Conservation (phyloP, 1,284 basidiomycete species). For the Pseudozyma flocculosa region DNA sequence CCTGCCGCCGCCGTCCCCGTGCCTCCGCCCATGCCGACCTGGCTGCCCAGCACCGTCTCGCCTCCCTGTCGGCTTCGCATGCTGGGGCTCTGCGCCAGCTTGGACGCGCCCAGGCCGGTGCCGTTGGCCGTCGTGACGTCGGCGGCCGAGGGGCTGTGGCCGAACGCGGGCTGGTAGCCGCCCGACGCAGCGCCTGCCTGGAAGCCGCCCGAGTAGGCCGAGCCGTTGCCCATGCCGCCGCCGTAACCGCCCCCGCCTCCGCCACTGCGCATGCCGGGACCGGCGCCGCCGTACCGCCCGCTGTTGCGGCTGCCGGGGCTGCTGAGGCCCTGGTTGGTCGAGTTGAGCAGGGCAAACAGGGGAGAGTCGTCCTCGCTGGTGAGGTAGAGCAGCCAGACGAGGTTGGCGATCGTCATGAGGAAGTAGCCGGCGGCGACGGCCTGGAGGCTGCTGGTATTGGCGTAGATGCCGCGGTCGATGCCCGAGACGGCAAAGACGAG, state of each 20-base stretch:
- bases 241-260: slow-evolving; percentile 17
- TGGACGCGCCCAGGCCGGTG: slow-evolving; percentile 23
- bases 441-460: slow-evolving; percentile 12
- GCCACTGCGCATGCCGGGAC: slow-evolving; percentile 22
- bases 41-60: not conserved
- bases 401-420: slow-evolving; percentile 77
- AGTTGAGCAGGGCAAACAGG: slow-evolving; percentile 77
- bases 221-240: slow-evolving; percentile 29
- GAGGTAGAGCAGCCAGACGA: slow-evolving; percentile 93
- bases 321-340: slow-evolving; percentile 80
- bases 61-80: slow-evolving; percentile 20
- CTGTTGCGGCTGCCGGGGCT: slow-evolving; percentile 68
- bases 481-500: slow-evolving; percentile 84
- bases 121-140: slow-evolving; percentile 43
- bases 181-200: slow-evolving; percentile 11
- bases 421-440: slow-evolving; percentile 93
- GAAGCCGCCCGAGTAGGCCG: slow-evolving; percentile 24
- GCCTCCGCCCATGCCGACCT: slow-evolving; percentile 3
- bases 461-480: slow-evolving; percentile 63
- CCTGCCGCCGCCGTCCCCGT: slow-evolving; percentile 6
- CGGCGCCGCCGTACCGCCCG: slow-evolving; percentile 7
- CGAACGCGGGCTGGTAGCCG: slow-evolving; percentile 50
- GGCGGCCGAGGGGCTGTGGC: slow-evolving; percentile 46
- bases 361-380: slow-evolving; percentile 92
- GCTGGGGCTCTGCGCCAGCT: slow-evolving; percentile 14